These are phyloP conservation scores for Porcisia hertigi DNA, from an alignment of 208 protist genomes.

Conservation along the genomic window DNA sequence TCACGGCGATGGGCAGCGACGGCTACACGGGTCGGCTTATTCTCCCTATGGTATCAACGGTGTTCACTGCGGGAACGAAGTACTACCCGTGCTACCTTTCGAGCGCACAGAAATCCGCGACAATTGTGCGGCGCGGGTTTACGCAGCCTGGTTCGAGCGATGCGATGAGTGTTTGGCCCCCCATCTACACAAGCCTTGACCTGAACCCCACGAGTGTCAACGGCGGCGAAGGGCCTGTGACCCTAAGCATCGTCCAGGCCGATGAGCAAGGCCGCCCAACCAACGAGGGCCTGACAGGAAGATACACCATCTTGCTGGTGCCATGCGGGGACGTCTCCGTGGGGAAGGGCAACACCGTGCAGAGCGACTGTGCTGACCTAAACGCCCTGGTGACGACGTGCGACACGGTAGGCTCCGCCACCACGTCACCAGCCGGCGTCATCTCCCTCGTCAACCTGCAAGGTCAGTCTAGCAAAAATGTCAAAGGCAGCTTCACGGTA, in stretches of 20 bases:
- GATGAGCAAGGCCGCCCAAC: slow-evolving; percentile 35
- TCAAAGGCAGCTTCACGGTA: slow-evolving; percentile 60
- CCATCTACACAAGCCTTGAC: slow-evolving; percentile 66
- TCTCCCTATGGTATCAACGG: slow-evolving; percentile 35
- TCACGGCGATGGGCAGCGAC: slow-evolving; percentile 28
- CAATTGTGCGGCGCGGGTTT: slow-evolving; percentile 38
- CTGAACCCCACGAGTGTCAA: slow-evolving; percentile 38
- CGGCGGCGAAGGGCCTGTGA: slow-evolving; percentile 61
- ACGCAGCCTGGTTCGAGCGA: slow-evolving; percentile 9
- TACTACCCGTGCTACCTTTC: slow-evolving; percentile 84
- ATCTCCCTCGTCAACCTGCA: slow-evolving; percentile 35
- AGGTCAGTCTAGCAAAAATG: slow-evolving; percentile 26
- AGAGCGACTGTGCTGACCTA: slow-evolving; percentile 39
- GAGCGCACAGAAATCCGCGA: slow-evolving; percentile 24
- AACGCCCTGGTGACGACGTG: slow-evolving; percentile 54
- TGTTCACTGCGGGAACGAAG: slow-evolving; percentile 50
- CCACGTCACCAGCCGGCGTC: slow-evolving; percentile 12
- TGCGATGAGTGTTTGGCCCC: slow-evolving; percentile 59
- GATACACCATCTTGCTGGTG: slow-evolving; percentile 66
- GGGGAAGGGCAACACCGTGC: slow-evolving; percentile 10
- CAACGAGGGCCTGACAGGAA: slow-evolving; percentile 61
- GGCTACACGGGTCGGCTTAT: slow-evolving; percentile 49
- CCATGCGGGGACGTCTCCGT: slow-evolving; percentile 38
- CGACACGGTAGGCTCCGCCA: slow-evolving; percentile 25
- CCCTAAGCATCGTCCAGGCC: slow-evolving; percentile 47